Conservation (phyloP, 257 asterid genomes). For the Asclepias syriaca region DNA sequence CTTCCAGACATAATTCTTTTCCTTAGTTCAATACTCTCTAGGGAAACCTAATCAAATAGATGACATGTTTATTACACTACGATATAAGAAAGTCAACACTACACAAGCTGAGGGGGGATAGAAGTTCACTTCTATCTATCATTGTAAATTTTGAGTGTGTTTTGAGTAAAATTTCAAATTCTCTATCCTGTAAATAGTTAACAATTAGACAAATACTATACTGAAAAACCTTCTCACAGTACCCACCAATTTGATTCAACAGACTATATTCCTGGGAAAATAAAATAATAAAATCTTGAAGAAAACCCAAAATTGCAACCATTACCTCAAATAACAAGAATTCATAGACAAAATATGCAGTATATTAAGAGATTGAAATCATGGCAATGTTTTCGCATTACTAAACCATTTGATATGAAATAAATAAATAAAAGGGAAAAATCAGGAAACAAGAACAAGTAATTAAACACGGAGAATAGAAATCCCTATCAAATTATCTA, state of each 20-base stretch:
- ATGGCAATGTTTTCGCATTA: not conserved
- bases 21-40: not conserved
- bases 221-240: not conserved
- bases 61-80: not conserved
- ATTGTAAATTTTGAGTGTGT: not conserved
- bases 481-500: not conserved
- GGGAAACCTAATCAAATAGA: not conserved
- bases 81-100: not conserved
- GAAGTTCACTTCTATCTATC: not conserved
- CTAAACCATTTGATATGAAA: not conserved
- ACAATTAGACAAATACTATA: not conserved
- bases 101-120: not conserved
- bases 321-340: not conserved
- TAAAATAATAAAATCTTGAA: not conserved
- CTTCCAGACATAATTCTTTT: conserved; percentile 56
- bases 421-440: not conserved
- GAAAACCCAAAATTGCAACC: not conserved
- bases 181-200: not conserved
- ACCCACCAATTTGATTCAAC: not conserved
- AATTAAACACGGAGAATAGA: not conserved
- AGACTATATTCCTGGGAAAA: not conserved
- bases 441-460: not conserved
- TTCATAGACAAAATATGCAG: not conserved
- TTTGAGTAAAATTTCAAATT: too few species aligned
- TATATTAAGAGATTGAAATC: not conserved